Conservation (phyloP, 352 stramenopile genomes). For the Globisporangium paddicum region DNA sequence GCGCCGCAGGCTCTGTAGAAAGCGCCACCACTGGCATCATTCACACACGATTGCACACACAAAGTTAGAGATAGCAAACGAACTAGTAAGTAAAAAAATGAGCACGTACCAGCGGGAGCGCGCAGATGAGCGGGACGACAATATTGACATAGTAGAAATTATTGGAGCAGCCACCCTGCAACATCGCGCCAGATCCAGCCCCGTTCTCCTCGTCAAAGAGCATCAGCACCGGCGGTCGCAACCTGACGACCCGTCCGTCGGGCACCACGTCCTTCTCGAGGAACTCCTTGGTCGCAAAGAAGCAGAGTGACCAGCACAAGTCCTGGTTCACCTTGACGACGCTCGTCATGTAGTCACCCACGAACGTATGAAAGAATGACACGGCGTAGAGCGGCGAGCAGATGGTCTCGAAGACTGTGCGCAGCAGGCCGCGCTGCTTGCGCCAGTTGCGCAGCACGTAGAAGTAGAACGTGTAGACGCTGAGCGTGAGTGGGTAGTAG, state of each 20-base stretch:
- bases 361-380: conserved; percentile 93
- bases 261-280: conserved; percentile 55
- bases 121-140: conserved; percentile 93
- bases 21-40: conserved; percentile 88
- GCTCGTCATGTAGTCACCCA: conserved; percentile 84
- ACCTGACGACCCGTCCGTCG: conserved; percentile 86
- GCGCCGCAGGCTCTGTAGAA: conserved; percentile 95
- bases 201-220: conserved; percentile 16
- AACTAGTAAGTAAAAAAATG: no score
- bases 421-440: conserved; percentile 79
- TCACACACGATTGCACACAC: not conserved
- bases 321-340: conserved; percentile 83
- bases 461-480: conserved; percentile 92
- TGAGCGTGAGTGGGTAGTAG: conserved; percentile 91
- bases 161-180: conserved; percentile 27
- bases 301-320: conserved; percentile 94
- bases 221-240: conserved; percentile 42
- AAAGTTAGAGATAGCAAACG: no score
- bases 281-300: conserved; percentile 94
- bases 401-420: conserved; percentile 87
- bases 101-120: conserved; percentile 77
- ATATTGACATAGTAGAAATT: conserved; percentile 94
- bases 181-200: no score
- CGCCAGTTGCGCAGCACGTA: conserved; percentile 89
- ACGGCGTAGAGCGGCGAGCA: conserved; percentile 89